Evolutionary conservation across 805 yeast genomes (phyloP).

Genomic region (Metschnikowia arizonensis): DNA sequence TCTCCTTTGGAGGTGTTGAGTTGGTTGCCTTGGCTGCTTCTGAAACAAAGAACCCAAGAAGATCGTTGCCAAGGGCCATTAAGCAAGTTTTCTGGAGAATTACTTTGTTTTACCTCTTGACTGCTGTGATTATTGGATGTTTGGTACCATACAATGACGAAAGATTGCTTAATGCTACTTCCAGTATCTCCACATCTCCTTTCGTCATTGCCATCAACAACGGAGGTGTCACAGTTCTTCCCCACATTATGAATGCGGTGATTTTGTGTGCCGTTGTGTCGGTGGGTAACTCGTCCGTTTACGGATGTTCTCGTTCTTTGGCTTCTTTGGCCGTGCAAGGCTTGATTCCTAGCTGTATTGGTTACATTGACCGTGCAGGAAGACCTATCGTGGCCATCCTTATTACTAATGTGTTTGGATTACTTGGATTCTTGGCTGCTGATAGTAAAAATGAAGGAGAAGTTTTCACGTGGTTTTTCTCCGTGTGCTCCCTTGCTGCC

Average conservation of each 20-base stretch:
- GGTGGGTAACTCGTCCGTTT: conserved; percentile 29
- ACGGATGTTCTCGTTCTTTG: conserved; percentile 51
- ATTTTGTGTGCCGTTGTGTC: conserved; percentile 28
- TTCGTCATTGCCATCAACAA: conserved; percentile 29
- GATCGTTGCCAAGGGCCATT: conserved; percentile 54
- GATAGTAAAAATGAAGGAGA: conserved; percentile 24
- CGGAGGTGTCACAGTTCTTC: conserved; percentile 25
- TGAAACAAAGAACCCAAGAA: conserved; percentile 51
- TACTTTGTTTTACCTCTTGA: conserved; percentile 44
- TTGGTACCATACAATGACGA: conserved; percentile 47
- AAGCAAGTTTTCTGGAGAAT: conserved; percentile 56
- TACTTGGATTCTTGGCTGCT: conserved; percentile 38
- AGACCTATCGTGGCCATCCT: conserved; percentile 60
- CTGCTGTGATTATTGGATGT: conserved; percentile 46
- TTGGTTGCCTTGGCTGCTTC: conserved; percentile 57
- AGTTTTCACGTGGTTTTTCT: conserved; percentile 40
- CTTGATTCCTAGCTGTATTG: conserved; percentile 53
- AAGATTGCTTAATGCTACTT: conserved; percentile 20
- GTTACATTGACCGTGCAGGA: conserved; percentile 62
- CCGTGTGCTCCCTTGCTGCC: conserved; percentile 39
- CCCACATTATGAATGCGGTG: conserved; percentile 27
- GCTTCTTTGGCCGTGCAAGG: conserved; percentile 62
- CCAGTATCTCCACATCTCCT: conserved; percentile 23
- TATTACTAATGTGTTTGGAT: conserved; percentile 43
- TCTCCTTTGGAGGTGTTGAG: conserved; percentile 61